phyloP scores from a whole-genome alignment of 208 protist species.

The Trypanosomatidae sp. region DNA sequence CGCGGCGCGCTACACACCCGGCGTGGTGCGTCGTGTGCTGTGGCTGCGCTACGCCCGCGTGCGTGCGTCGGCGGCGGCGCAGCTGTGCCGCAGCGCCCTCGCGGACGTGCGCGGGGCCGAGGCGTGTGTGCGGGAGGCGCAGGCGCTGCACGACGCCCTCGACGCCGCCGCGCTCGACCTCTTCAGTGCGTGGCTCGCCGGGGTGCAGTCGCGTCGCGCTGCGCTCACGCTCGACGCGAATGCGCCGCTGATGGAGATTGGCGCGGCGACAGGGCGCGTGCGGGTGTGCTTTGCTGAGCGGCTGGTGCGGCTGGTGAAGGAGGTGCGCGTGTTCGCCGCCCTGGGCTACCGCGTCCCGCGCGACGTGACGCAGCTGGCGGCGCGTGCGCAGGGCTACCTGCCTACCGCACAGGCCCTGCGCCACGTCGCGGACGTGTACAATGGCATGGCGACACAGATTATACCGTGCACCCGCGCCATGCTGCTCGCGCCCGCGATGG shows the following conservation, averaged over 20 bases:
- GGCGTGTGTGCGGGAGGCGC: conserved; percentile 36
- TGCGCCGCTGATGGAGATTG: conserved; percentile 80
- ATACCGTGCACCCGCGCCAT: conserved; percentile 85
- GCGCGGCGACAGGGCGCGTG: conserved; percentile 48
- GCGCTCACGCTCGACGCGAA: conserved; percentile 66
- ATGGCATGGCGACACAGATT: conserved; percentile 82
- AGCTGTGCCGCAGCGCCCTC: conserved; percentile 63
- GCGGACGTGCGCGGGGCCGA: conserved; percentile 54
- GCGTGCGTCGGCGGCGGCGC: conserved; percentile 74
- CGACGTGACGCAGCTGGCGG: conserved; percentile 38
- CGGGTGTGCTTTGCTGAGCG: conserved; percentile 86
- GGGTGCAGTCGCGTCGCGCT: conserved; percentile 55
- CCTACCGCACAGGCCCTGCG: conserved; percentile 83
- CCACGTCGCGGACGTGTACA: conserved; percentile 90
- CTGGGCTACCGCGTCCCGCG: conserved; percentile 61
- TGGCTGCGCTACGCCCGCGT: conserved; percentile 87
- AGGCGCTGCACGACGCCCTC: conserved; percentile 63
- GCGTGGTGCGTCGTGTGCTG: too few relatives aligned
- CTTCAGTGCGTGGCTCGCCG: conserved; percentile 63
- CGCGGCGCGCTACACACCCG: too few relatives aligned
- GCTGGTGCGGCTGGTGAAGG: conserved; percentile 79
- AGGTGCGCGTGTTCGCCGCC: conserved; percentile 75
- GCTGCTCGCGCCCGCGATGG: conserved; percentile 76
- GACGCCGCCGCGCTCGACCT: conserved; percentile 80
- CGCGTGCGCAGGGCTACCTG: conserved; percentile 58